Base-by-base conservation (phyloP, 148 eudicot species). In the Agrostemma githago region DNA sequence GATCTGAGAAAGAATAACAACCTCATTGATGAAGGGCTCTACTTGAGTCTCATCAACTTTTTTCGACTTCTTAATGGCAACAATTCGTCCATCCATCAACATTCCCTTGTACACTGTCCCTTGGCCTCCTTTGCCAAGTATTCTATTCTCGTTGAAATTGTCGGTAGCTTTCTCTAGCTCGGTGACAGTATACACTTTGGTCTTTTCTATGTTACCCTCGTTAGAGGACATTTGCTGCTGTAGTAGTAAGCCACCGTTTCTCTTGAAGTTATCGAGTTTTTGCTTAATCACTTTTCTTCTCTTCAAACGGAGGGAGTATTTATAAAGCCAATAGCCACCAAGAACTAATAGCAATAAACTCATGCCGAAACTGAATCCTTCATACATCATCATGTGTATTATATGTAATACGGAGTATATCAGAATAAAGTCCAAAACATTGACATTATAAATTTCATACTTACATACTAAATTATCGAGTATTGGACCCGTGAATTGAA, bases 91-190 rank as follows among this genome's bases (percentile, higher is more conserved):
- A 59, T 72, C 62, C 62, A 20, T 39, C 10, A 72, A 72, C 41
- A 58, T 59, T 6, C 66, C 75, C 19, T 41, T 72, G 15, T 59
- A 72, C 0, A 72, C 75, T 1, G 75, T 72, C 2, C 75, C 75
- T 34, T 56, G 61, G 6, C 75, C 75, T 9, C 75, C 75, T 72
- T 72, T 41, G 48, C 75, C 75, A 12, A 72, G 75, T 3, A 72
- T 59, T 41, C 61, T 39, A 0, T 56, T 53, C 20, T 37, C 56
- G 42, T 34, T 54, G 39, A 71, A 48, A 34, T 44, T 46, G 19
- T 48, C 51, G 2, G 72, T 48, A 9, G 62, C 72, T 17, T 69
- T 17, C 39, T 69, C 54, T 15, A 68, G 19, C 71, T 68, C 71
- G 6, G 56, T 39, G 17, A 46, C 56, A 3, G 71, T 5, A 12